Conservation (phyloP, 129 eudicot species). For the Lactuca saligna region DNA sequence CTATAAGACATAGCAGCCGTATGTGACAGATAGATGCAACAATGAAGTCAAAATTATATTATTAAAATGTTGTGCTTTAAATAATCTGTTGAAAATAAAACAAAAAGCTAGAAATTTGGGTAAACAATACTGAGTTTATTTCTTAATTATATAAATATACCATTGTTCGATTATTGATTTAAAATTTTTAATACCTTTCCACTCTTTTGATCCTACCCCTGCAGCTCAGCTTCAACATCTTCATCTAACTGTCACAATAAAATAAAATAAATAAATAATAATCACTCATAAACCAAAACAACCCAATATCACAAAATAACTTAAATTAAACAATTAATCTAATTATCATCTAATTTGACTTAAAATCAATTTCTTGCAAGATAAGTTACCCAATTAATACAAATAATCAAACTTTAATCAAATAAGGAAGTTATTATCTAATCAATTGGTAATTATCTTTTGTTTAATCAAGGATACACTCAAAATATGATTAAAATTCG, state of each 20-base stretch:
- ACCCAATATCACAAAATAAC: too few relatives aligned
- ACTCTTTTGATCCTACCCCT: conserved; percentile 25
- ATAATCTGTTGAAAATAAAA: conserved; percentile 2
- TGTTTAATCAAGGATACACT: too few relatives aligned
- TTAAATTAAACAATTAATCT: too few relatives aligned
- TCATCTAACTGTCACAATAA: conserved; percentile 30
- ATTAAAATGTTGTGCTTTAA: not conserved
- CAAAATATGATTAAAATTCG: too few relatives aligned
- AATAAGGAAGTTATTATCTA: too few relatives aligned
- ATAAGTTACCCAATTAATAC: not conserved
- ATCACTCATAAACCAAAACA: not conserved
- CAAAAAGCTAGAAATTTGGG: conserved; percentile 1
- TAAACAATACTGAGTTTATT: not conserved
- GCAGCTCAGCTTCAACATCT: conserved; percentile 11
- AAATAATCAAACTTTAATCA: too few relatives aligned
- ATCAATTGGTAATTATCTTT: too few relatives aligned
- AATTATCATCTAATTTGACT: not conserved
- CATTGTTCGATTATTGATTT: not conserved
- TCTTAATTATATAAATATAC: too few relatives aligned
- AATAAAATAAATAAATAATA: not conserved
- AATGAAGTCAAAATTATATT: not conserved
- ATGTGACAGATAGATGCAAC: too few relatives aligned
- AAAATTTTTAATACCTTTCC: conserved; percentile 26
- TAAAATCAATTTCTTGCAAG: conserved; percentile 39
- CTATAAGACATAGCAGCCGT: too few relatives aligned